Percentiles rank a stretch among this genome's conserved stretches.
phyloP scores from a whole-genome alignment of 1,284 basidiomycete genomes.

The Leccinum insolens region DNA sequence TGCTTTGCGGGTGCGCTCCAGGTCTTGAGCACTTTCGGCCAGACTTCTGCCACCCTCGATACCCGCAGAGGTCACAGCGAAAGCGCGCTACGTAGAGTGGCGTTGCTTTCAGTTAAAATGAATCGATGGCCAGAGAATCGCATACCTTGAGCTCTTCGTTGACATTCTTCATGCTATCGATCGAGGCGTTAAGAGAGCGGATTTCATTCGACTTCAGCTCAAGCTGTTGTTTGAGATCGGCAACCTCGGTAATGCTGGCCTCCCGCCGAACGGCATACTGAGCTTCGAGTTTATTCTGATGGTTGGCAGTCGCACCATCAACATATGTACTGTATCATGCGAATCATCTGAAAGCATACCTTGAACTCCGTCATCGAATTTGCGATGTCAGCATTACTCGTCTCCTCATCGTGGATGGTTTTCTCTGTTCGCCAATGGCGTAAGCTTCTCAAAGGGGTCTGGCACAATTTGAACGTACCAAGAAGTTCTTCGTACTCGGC shows the following conservation, averaged over 20 bases:
- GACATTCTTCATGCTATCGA: slow-evolving; percentile 93
- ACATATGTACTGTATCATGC: slow-evolving; percentile 7
- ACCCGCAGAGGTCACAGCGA: slow-evolving; percentile 94
- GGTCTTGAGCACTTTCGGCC: slow-evolving; percentile 94
- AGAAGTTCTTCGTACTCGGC: slow-evolving; percentile 96
- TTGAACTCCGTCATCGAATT: slow-evolving; percentile 90
- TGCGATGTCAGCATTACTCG: slow-evolving; percentile 76
- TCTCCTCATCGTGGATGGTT: slow-evolving; percentile 83
- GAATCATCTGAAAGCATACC: slow-evolving; percentile 47
- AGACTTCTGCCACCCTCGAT: slow-evolving; percentile 96
- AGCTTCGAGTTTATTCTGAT: slow-evolving; percentile 87
- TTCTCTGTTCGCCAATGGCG: slow-evolving; percentile 58
- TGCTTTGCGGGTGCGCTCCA: slow-evolving; percentile 95
- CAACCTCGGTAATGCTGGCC: slow-evolving; percentile 83
- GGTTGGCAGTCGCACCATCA: slow-evolving; percentile 16
- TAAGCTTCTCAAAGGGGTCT: slow-evolving; percentile 17
- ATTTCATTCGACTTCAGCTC: slow-evolving; percentile 89
- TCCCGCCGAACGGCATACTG: slow-evolving; percentile 95
- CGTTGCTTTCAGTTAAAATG: slow-evolving; percentile 11
- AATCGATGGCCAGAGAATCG: background rate
- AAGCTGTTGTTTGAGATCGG: slow-evolving; percentile 91
- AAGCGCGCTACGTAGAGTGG: slow-evolving; percentile 74
- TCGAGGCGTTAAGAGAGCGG: slow-evolving; percentile 80
- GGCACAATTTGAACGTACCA: slow-evolving; percentile 50
- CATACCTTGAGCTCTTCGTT: slow-evolving; percentile 96